These are phyloP conservation scores for Melastoma candidum DNA, from an alignment of 441 rosid genomes.

Conservation along the genomic window DNA sequence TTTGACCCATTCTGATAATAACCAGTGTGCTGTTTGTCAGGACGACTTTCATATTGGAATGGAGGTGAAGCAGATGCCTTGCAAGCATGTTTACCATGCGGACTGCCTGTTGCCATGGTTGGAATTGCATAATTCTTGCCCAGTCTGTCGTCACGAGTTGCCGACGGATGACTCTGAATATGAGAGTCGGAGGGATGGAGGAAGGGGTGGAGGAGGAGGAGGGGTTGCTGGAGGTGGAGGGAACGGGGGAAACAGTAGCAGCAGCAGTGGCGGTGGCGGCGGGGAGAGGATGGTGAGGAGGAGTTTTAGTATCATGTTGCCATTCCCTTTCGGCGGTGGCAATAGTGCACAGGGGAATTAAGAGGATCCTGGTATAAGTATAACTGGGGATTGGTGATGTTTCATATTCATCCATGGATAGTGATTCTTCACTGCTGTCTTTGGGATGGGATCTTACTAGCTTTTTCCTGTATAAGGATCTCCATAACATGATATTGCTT, in stretches of 20 bases:
- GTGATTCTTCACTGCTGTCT: too few relatives aligned
- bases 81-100: slow-evolving; percentile 44
- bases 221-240: not conserved
- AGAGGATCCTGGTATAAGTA: too few relatives aligned
- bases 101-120: slow-evolving; percentile 56
- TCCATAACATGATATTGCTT: too few relatives aligned
- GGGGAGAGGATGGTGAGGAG: slow-evolving; percentile 25
- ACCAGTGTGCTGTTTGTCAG: slow-evolving; percentile 53
- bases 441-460: too few relatives aligned
- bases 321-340: slow-evolving; percentile 14
- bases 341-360: too few relatives aligned
- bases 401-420: too few relatives aligned
- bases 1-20: slow-evolving; percentile 33
- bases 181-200: slow-evolving; percentile 19
- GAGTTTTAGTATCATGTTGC: slow-evolving; percentile 46
- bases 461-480: too few relatives aligned
- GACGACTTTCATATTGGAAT: slow-evolving; percentile 27
- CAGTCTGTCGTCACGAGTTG: slow-evolving; percentile 51
- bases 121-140: slow-evolving; percentile 52
- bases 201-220: not conserved
- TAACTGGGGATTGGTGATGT: too few relatives aligned
- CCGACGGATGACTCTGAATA: slow-evolving; percentile 56
- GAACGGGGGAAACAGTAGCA: not conserved
- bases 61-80: slow-evolving; percentile 46
- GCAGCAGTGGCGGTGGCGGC: slow-evolving; percentile 9